Percentiles rank a stretch among this genome's conserved stretches.
These are phyloP conservation scores for Trypanosoma cruzi DNA, from an alignment of 208 protist species.

Conservation along the genomic window DNA sequence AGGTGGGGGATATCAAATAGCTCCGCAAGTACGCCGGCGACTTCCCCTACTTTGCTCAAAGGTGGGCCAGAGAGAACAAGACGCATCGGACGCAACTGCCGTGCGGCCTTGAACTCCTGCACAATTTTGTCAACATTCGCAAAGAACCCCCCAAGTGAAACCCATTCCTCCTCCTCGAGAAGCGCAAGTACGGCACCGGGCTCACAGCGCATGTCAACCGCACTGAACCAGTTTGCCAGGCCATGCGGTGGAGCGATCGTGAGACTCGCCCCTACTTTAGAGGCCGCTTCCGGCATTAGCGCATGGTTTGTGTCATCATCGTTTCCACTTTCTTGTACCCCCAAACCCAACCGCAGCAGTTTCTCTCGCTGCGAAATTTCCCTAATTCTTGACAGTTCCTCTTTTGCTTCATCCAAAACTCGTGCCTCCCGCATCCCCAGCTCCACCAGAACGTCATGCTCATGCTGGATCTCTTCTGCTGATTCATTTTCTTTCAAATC, in stretches of 20 bases:
- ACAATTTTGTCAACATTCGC: conserved; percentile 66
- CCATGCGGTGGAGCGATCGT: conserved; percentile 20
- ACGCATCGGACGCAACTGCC: conserved; percentile 64
- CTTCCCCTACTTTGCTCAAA: conserved; percentile 52
- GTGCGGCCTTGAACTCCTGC: conserved; percentile 67
- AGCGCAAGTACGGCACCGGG: conserved; percentile 54
- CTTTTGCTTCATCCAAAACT: not conserved
- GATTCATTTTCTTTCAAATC: not conserved
- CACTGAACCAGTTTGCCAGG: conserved; percentile 32
- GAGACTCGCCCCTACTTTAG: not conserved
- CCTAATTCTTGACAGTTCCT: not conserved
- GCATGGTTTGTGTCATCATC: not conserved
- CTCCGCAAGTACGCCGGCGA: conserved; percentile 46
- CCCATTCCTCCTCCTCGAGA: conserved; percentile 79
- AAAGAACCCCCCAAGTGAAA: conserved; percentile 75
- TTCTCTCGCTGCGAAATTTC: not conserved
- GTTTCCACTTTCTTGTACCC: not conserved
- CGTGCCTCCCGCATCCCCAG: not conserved
- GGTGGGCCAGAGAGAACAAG: conserved; percentile 88
- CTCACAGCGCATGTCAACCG: conserved; percentile 73
- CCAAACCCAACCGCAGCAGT: not conserved
- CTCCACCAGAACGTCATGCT: not conserved
- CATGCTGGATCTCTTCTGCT: not conserved
- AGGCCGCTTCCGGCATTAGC: not conserved
- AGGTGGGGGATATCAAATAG: conserved; percentile 72